Base-by-base conservation (phyloP, 108 stramenopile genomes). In the Chaetoceros muelleri region DNA sequence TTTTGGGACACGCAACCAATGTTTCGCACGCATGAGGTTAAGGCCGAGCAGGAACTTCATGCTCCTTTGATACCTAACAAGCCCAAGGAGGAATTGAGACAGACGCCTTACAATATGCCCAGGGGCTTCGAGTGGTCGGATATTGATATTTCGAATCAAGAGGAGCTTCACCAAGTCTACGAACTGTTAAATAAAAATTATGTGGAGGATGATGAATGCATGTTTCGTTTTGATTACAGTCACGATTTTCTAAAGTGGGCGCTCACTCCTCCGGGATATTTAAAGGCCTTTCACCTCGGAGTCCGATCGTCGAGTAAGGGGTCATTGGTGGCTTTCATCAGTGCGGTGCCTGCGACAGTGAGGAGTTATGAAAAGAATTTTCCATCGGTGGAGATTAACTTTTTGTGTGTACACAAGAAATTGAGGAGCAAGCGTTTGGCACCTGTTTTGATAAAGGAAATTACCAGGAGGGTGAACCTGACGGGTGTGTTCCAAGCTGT, bases 341-440 rank as follows among this genome's bases (percentile, higher is more conserved):
- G 90, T 2, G 97, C 78, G 20, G 76, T 99, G 31, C 99, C 99
- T 0, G 95, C 94, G 20, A 76, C 64, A 52, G 70, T 88, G 16
- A 57, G 68, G 34, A 53, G 31, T n/a, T 67, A 82, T 52, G 70
- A 67, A 20, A 31, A 46, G 55, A 70, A 67, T 19, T 79, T 76
- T 28, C 44, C 58, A 16, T 78, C 80, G 72, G 95, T 93, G 31
- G 99, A 99, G 71, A 96, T 99, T 54, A 99, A 99, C 74, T 99
- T 96, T 73, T 66, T 98, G 27, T 99, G 99, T 68, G 96, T 99
- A n/a, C 96, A 96, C 82, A 96, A 97, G 77, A 96, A 96, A 58
- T 67, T 99, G 0, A 74, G 98, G 0, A 66, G 81, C 52, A 99
- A 99, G 78, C 90, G 98, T 16, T 60, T 99, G 53, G 99, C 99